A percentile compares a stretch with the other conserved stretches of the same genome.
Evolutionary conservation across 2,329 filamentous ascomycete genomes (phyloP).

Genomic region (Apiospora kogelbergensis): DNA sequence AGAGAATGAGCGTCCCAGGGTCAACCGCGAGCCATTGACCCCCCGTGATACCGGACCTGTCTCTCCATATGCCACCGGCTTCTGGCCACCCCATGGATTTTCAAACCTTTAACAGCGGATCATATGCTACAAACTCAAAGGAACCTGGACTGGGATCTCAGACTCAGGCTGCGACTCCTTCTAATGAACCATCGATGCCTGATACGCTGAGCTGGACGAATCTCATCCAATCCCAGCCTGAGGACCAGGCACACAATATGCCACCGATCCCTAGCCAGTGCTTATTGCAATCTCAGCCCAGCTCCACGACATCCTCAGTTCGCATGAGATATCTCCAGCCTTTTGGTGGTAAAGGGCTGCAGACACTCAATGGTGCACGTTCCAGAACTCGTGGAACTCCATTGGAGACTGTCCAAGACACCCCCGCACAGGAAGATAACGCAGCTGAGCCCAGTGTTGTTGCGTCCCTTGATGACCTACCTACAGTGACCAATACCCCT

Average conservation of each 20-base stretch:
- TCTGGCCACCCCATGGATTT: constrained; percentile 43
- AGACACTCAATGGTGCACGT: constrained; percentile 48
- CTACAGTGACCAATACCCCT: constrained; percentile 33
- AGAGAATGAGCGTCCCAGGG: constrained; percentile 53
- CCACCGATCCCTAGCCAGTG: constrained; percentile 52
- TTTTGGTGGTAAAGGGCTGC: constrained; percentile 55
- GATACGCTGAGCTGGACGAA: constrained; percentile 57
- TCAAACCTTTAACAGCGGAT: constrained; percentile 34
- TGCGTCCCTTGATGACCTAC: constrained; percentile 26
- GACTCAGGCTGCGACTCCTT: constrained; percentile 27
- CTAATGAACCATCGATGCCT: constrained; percentile 46
- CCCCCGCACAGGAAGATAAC: constrained; percentile 20
- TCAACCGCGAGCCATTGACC: constrained; percentile 51
- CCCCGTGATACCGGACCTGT: constrained; percentile 47
- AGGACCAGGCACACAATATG: constrained; percentile 29
- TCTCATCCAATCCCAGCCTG: constrained; percentile 39
- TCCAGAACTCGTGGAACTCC: constrained; percentile 33
- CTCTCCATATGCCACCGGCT: constrained; percentile 40
- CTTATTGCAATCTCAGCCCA: constrained; percentile 50
- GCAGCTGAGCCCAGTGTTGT: constrained; percentile 19
- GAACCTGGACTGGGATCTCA: constrained; percentile 25
- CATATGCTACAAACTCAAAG: constrained; percentile 35
- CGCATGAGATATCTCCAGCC: constrained; percentile 52
- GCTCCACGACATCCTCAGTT: constrained; percentile 52
- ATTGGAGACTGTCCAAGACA: constrained; percentile 28